phyloP scores from a whole-genome alignment of 371 early-diverging fungal species.

The Umbelopsis sp. region DNA sequence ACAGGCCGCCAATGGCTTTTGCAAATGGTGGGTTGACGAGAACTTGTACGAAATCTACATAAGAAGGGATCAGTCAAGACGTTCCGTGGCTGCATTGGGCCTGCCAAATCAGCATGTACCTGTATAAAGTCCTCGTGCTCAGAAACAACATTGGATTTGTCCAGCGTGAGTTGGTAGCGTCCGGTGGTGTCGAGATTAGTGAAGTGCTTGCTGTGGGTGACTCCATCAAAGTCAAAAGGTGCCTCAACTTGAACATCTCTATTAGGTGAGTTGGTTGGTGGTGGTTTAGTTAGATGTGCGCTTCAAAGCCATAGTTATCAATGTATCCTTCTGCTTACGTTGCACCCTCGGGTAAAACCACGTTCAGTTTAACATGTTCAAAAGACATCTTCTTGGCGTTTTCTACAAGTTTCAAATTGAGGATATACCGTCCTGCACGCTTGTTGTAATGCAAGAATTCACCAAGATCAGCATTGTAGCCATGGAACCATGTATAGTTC shows the following conservation, averaged over 20 bases:
- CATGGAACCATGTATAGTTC: slow-evolving; percentile 93
- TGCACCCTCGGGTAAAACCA: slow-evolving; percentile 94
- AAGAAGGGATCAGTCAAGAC: slow-evolving; percentile 1
- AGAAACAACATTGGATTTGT: slow-evolving; percentile 65
- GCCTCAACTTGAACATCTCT: slow-evolving; percentile 62
- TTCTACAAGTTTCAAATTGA: slow-evolving; percentile 74
- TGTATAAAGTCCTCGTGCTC: slow-evolving; percentile 56
- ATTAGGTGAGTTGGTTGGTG: neutral
- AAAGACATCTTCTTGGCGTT: slow-evolving; percentile 66
- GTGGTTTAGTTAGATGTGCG: neutral
- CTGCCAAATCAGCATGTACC: slow-evolving; percentile 25
- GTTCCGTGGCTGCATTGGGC: neutral
- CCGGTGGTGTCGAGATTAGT: slow-evolving; percentile 82
- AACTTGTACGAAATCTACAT: slow-evolving; percentile 51
- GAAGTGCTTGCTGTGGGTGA: slow-evolving; percentile 44
- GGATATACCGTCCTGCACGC: slow-evolving; percentile 51
- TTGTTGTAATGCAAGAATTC: slow-evolving; percentile 58
- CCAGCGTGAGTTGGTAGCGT: slow-evolving; percentile 62
- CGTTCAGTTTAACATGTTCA: slow-evolving; percentile 65
- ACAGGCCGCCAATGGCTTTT: slow-evolving; percentile 52
- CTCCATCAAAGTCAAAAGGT: slow-evolving; percentile 57
- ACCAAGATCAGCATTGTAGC: slow-evolving; percentile 78
- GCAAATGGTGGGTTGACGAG: slow-evolving; percentile 35
- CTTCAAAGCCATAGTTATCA: slow-evolving; percentile 22
- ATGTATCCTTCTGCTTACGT: slow-evolving; percentile 52